Conservation (phyloP, 768 basidiomycete genomes). For the Polyporus arcularius region DNA sequence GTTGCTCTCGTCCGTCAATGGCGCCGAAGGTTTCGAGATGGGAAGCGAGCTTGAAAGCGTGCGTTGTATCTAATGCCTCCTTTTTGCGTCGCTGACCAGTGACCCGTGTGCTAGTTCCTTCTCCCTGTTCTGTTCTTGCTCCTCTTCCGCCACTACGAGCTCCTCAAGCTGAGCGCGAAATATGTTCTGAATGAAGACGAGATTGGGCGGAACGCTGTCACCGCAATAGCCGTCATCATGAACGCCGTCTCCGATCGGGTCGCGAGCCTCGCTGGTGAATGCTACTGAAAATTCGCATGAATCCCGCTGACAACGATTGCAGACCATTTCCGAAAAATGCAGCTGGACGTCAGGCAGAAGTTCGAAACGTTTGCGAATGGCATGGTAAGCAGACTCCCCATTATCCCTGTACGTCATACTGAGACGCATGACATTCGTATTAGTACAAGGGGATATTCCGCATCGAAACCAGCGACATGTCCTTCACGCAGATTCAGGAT, state of each 20-base stretch:
- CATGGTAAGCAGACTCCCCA: background rate
- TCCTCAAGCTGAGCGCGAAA: no score
- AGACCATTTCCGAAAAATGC: background rate
- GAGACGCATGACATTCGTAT: background rate
- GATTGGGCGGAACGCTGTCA: no score
- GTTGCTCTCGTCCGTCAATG: background rate
- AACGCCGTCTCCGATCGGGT: no score
- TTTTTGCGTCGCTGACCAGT: no score
- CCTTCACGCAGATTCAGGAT: background rate
- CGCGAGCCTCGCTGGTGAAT: no score
- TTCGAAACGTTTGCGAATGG: background rate
- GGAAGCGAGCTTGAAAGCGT: background rate
- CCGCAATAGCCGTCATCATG: no score
- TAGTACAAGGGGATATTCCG: background rate
- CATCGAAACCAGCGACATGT: background rate
- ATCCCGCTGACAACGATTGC: background rate
- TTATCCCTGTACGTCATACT: background rate
- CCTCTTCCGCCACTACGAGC: no score
- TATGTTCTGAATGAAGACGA: no score
- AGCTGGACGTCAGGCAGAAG: background rate
- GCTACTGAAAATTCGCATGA: background rate
- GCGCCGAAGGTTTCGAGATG: background rate
- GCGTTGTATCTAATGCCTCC: background rate
- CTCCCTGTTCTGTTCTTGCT: no score
- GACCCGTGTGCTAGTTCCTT: no score